phyloP scores from a whole-genome alignment of 2,329 filamentous ascomycete species.

The Cladosporium phlei region DNA sequence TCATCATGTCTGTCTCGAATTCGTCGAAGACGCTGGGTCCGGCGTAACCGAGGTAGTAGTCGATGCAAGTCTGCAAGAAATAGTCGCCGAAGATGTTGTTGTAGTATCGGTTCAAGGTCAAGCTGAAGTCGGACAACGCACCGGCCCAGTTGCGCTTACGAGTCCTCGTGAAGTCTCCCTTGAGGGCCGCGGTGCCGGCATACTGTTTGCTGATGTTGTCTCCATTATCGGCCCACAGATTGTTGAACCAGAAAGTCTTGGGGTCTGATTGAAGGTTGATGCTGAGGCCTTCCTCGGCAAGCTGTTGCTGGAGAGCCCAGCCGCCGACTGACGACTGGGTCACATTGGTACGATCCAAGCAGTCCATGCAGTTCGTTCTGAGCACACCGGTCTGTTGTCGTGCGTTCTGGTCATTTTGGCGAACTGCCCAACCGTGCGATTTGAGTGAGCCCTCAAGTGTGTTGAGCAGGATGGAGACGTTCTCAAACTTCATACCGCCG shows the following conservation, averaged over 20 bases:
- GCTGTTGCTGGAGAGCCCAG: slow-evolving; percentile 72
- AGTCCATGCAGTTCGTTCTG: slow-evolving; percentile 99
- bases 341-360: slow-evolving; percentile 91
- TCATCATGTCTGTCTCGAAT: slow-evolving; percentile 91
- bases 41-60: slow-evolving; percentile 87
- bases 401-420: slow-evolving; percentile 40
- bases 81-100: slow-evolving; percentile 96
- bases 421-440: slow-evolving; percentile 65
- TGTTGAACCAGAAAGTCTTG: slow-evolving; percentile 89
- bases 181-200: slow-evolving; percentile 89
- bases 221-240: slow-evolving; percentile 93
- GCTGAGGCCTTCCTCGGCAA: slow-evolving; percentile 69
- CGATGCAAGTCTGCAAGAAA: slow-evolving; percentile 90
- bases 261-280: slow-evolving; percentile 72
- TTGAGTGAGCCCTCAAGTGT: slow-evolving; percentile 64
- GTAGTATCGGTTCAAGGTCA: slow-evolving; percentile 76
- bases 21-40: slow-evolving; percentile 83
- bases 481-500: slow-evolving; percentile 96
- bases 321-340: slow-evolving; percentile 88
- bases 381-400: slow-evolving; percentile 67
- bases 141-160: slow-evolving; percentile 86
- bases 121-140: slow-evolving; percentile 81
- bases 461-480: slow-evolving; percentile 75
- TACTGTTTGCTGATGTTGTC: slow-evolving; percentile 95
- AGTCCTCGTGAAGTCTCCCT: slow-evolving; percentile 92